These are phyloP conservation scores for Ogataea naganishii DNA, from an alignment of 805 yeast species.

Conservation along the genomic window DNA sequence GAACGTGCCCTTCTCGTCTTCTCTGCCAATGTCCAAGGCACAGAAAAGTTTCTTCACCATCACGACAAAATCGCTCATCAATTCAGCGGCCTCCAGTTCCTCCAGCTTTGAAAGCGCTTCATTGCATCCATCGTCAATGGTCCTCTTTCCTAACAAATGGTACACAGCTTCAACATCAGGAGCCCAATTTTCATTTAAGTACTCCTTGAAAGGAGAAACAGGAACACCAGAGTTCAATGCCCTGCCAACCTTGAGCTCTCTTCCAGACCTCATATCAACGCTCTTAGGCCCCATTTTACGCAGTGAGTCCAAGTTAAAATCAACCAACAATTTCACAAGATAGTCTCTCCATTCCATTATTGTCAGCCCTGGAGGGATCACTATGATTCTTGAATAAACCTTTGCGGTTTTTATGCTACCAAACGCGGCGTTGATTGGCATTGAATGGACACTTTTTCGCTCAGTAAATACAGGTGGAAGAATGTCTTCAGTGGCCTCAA, in stretches of 20 bases:
- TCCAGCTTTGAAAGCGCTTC: slow-evolving; percentile 16
- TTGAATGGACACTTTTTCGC: slow-evolving; percentile 10
- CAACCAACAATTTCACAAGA: slow-evolving; percentile 12
- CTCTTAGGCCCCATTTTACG: not conserved
- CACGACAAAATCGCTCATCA: slow-evolving; percentile 16
- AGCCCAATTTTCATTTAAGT: slow-evolving; percentile 6
- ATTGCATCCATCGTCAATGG: slow-evolving; percentile 15
- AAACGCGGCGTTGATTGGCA: slow-evolving; percentile 9
- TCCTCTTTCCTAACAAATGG: slow-evolving; percentile 13
- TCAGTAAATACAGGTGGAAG: slow-evolving; percentile 6
- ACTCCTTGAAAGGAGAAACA: slow-evolving; percentile 5
- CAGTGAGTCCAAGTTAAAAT: slow-evolving; percentile 2
- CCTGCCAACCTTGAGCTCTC: slow-evolving; percentile 3
- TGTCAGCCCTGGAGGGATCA: slow-evolving; percentile 18
- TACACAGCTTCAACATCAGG: slow-evolving; percentile 17
- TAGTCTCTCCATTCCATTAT: slow-evolving; percentile 15
- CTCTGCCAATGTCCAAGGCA: slow-evolving; percentile 12
- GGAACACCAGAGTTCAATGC: not conserved
- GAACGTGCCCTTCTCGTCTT: slow-evolving; percentile 7
- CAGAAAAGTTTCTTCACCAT: slow-evolving; percentile 15
- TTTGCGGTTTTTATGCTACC: slow-evolving; percentile 8
- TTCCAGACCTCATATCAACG: slow-evolving; percentile 7
- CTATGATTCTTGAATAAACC: not conserved
- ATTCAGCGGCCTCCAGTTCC: slow-evolving; percentile 9
- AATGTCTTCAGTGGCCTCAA: slow-evolving; percentile 1